Conservation (phyloP, 192 early-diverging fungal genomes). For the Glomus cerebriforme region DNA sequence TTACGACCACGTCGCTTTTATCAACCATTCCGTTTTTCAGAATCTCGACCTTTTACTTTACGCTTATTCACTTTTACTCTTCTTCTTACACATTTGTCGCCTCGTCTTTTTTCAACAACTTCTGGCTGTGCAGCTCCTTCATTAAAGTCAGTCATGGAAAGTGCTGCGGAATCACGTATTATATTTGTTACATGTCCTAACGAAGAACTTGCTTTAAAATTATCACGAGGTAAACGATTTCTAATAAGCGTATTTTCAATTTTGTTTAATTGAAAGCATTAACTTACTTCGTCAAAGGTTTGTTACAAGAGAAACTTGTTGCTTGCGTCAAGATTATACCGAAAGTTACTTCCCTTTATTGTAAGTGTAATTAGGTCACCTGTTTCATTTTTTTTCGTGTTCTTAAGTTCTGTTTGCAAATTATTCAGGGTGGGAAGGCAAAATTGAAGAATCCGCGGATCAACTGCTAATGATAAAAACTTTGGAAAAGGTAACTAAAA, state of each 20-base stretch:
- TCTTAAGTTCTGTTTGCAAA: neutral
- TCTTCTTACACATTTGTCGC: neutral
- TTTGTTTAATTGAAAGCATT: neutral
- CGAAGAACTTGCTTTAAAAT: neutral
- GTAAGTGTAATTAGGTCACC: neutral
- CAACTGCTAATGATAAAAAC: slow-evolving; percentile 15
- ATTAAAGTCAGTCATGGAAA: neutral
- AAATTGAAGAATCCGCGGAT: slow-evolving; percentile 21
- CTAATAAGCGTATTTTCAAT: neutral
- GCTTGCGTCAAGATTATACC: slow-evolving; percentile 16
- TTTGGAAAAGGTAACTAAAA: neutral
- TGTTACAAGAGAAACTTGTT: slow-evolving; percentile 15
- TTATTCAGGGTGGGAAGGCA: slow-evolving; percentile 12
- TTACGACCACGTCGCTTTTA: too few species aligned
- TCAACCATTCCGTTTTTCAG: neutral
- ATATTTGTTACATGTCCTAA: neutral
- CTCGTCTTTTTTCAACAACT: neutral
- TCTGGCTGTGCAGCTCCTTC: neutral
- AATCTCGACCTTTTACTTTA: neutral
- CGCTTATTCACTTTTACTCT: neutral
- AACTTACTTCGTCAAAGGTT: neutral
- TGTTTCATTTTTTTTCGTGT: neutral
- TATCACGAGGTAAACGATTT: neutral
- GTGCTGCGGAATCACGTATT: neutral
- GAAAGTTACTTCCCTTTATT: slow-evolving; percentile 15